phyloP scores from a whole-genome alignment of 2,329 filamentous ascomycete genomes.

The Aspergillus tubingensis region DNA sequence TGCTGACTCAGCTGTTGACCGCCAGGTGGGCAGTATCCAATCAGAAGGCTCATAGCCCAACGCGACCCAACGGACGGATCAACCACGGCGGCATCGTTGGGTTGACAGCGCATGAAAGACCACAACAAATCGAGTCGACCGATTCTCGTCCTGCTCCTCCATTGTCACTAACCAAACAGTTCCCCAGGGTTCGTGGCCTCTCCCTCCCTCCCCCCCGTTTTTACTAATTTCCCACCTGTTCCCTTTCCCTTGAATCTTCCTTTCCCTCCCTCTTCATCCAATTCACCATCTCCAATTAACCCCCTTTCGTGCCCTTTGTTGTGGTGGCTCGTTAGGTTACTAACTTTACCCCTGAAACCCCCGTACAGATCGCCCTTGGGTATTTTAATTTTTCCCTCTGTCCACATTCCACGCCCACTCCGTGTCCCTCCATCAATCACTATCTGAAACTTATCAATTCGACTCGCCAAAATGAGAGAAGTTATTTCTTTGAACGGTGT shows the following conservation, averaged over 20 bases:
- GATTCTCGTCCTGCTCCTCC: slow-evolving; percentile 27
- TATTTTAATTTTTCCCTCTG: slow-evolving; percentile 36
- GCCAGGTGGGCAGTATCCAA: slow-evolving; percentile 27
- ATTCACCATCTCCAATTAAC: slow-evolving; percentile 21
- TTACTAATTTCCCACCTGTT: slow-evolving; percentile 18
- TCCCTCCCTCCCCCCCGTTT: slow-evolving; percentile 6
- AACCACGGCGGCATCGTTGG: slow-evolving; percentile 27
- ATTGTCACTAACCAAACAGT: slow-evolving; percentile 7
- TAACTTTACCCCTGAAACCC: slow-evolving; percentile 30
- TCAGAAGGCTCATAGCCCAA: slow-evolving; percentile 24
- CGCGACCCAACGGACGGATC: slow-evolving; percentile 43
- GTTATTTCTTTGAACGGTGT: slow-evolving; percentile 98
- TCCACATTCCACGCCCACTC: slow-evolving; percentile 24
- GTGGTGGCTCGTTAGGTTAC: slow-evolving; percentile 22
- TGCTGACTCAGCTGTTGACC: slow-evolving; percentile 27
- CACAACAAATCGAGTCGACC: slow-evolving; percentile 47
- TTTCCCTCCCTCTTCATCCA: slow-evolving; percentile 17
- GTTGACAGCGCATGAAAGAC: slow-evolving; percentile 46
- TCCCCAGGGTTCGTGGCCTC: slow-evolving; percentile 15
- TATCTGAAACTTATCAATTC: slow-evolving; percentile 18
- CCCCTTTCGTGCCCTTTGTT: slow-evolving; percentile 26
- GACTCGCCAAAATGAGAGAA: slow-evolving; percentile 82
- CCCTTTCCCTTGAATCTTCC: slow-evolving; percentile 14
- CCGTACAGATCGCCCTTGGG: slow-evolving; percentile 28
- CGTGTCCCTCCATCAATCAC: slow-evolving; percentile 20